These are phyloP conservation scores for Aspergillus saccharolyticus DNA, from an alignment of 495 filamentous ascomycete species.

Conservation along the genomic window DNA sequence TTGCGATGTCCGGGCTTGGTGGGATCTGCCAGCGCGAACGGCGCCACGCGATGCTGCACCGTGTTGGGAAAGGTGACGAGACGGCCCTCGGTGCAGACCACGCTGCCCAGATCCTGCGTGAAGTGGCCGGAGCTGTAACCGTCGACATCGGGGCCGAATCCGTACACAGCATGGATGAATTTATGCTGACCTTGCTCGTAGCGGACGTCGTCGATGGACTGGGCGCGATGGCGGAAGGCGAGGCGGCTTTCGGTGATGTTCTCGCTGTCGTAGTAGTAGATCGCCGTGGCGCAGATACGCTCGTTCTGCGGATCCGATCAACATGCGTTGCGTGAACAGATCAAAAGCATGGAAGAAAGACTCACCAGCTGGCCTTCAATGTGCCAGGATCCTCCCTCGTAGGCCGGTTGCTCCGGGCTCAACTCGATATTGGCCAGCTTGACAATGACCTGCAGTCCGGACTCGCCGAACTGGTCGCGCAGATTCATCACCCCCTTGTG, in stretches of 20 bases:
- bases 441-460: conserved; percentile 52
- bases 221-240: conserved; percentile 41
- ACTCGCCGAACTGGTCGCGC: conserved; percentile 15
- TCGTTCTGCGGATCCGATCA: too few relatives aligned
- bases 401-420: conserved; percentile 48
- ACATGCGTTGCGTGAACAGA: too few relatives aligned
- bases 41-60: conserved; percentile 48
- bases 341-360: background rate
- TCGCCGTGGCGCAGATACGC: conserved; percentile 51
- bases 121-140: conserved; percentile 5
- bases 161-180: conserved; percentile 30
- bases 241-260: conserved; percentile 56
- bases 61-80: conserved; percentile 32
- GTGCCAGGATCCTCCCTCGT: conserved; percentile 46
- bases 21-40: conserved; percentile 44
- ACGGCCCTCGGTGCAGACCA: conserved; percentile 26
- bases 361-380: conserved; percentile 48
- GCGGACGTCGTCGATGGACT: conserved; percentile 8
- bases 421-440: conserved; percentile 58
- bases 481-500: conserved; percentile 18
- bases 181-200: conserved; percentile 30
- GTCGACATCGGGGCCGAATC: conserved; percentile 12
- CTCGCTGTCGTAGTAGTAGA: conserved; percentile 58
- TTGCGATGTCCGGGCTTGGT: conserved; percentile 51
- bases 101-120: conserved; percentile 35